Evolutionary conservation across 495 filamentous ascomycete species (phyloP).

Genomic region (Chlorociboria aeruginascens): DNA sequence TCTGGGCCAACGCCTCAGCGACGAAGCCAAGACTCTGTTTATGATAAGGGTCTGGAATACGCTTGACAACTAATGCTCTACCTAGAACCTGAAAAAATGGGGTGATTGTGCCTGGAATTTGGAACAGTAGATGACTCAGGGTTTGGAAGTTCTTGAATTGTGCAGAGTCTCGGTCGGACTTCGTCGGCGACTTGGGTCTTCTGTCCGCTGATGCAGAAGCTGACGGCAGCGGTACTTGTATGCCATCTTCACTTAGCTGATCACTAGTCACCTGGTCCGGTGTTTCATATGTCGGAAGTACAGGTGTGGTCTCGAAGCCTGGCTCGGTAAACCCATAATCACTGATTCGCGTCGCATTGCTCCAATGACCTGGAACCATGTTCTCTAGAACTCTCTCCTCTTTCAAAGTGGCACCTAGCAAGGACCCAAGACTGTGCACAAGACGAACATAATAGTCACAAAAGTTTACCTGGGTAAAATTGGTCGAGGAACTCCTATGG

Average conservation of each 20-base stretch:
- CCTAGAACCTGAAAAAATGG: slow-evolving; percentile 71
- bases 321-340: slow-evolving; percentile 34
- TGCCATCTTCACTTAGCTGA: background rate
- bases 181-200: slow-evolving; percentile 18
- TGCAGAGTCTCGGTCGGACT: slow-evolving; percentile 26
- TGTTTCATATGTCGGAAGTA: background rate
- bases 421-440: slow-evolving; percentile 55
- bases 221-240: slow-evolving; percentile 1
- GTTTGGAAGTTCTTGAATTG: slow-evolving; percentile 68
- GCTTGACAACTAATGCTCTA: slow-evolving; percentile 62
- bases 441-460: slow-evolving; percentile 65
- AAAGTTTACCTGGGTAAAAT: slow-evolving; percentile 62
- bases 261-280: background rate
- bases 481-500: slow-evolving; percentile 30
- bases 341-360: slow-evolving; percentile 46
- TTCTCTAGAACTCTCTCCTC: slow-evolving; percentile 70
- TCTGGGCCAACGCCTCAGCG: slow-evolving; percentile 65
- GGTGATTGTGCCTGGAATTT: slow-evolving; percentile 57
- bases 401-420: slow-evolving; percentile 67
- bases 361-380: slow-evolving; percentile 51
- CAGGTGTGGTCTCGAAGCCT: slow-evolving; percentile 23
- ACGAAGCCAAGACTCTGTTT: slow-evolving; percentile 59
- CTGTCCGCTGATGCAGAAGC: background rate
- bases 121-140: slow-evolving; percentile 63
- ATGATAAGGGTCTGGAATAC: slow-evolving; percentile 48